These are phyloP conservation scores for Aspergillus alliaceus DNA, from an alignment of 2,329 filamentous ascomycete species.

Conservation along the genomic window DNA sequence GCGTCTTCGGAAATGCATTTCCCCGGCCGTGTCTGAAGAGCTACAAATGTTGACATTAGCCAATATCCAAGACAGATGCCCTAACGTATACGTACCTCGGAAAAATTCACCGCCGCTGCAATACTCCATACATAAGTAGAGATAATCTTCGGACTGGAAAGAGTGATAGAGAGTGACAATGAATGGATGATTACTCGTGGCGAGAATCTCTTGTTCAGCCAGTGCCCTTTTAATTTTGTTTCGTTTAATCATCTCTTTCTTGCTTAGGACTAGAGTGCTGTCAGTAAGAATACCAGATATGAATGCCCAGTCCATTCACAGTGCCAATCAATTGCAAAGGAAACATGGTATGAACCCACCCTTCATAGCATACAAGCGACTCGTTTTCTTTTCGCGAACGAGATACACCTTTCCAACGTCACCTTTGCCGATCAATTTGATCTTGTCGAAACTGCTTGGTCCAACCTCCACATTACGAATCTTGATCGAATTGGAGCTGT, in stretches of 20 bases:
- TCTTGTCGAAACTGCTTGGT: constrained; percentile 96
- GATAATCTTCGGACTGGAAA: constrained; percentile 97
- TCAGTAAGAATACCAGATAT: constrained; percentile 10
- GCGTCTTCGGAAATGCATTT: constrained; percentile 98
- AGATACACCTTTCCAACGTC: constrained; percentile 98
- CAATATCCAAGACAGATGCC: not conserved
- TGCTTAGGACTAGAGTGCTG: constrained; percentile 80
- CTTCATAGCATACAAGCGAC: constrained; percentile 96
- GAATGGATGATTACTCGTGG: constrained; percentile 97
- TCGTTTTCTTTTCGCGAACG: constrained; percentile 96
- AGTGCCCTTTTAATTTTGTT: constrained; percentile 99
- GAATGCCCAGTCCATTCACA: not conserved
- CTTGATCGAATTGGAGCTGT: constrained; percentile 99
- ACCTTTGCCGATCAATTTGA: constrained; percentile 97
- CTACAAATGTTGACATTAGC: constrained; percentile 36
- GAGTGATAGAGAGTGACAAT: constrained; percentile 98
- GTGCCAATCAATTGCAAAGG: no score
- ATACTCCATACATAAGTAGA: constrained; percentile 99
- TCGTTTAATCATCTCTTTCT: constrained; percentile 99
- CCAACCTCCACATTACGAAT: constrained; percentile 95
- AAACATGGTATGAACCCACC: constrained; percentile 57
- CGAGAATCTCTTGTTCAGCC: constrained; percentile 95
- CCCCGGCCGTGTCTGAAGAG: constrained; percentile 90
- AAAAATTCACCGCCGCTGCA: constrained; percentile 99
- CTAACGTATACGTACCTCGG: constrained; percentile 51